Base-by-base conservation (phyloP, 2,329 filamentous ascomycete genomes). In the Rutstroemia sp. region DNA sequence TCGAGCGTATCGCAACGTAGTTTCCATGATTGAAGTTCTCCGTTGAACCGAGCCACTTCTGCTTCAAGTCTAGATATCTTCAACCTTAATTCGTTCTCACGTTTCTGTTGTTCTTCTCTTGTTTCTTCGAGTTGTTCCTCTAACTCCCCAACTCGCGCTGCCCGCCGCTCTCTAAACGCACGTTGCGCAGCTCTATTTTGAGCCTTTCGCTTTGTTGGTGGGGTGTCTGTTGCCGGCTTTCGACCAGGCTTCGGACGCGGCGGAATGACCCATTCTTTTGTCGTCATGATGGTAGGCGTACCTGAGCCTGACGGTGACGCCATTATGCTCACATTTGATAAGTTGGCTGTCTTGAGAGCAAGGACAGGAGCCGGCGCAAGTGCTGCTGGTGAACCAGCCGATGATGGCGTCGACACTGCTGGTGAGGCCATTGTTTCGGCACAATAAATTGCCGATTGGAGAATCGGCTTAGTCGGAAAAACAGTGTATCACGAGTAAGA, bases 131-230 rank as follows among this genome's bases (percentile, higher is more conserved):
- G 73, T 66, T 85, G 80, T 63, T 86, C 82, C 70, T 88, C 83
- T 34, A 88, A 73, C 68, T 87, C 92, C 41, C 87, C 86, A 6
- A 96, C 89, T 41, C 90, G 87, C 23, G 90, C 89, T 2, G 90
- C 90, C 61, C 92, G 83, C 57, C 92, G 80, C 73, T 96, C 91
- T 37, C 92, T 82, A 72, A 97, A 97, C 1, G 88, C 90, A 58
- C 92, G 79, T 74, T 97, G 92, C 3, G 92, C 92, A 48, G 90
- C 88, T 59, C 94, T 82, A 71, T 97, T 97, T 74, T 97, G 94
- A 1, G 90, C 88, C 76, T 96, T 95, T 63, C 94, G 84, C 75
- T 95, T 95, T 45, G 91, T 95, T 1, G 89, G 88, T 14, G 92
- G 91, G 52, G 92, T 95, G 69, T 96, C 92, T 38, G 90, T 95